Conservation (phyloP, 1,284 basidiomycete genomes). For the Phylloboletellus chloephorus region DNA sequence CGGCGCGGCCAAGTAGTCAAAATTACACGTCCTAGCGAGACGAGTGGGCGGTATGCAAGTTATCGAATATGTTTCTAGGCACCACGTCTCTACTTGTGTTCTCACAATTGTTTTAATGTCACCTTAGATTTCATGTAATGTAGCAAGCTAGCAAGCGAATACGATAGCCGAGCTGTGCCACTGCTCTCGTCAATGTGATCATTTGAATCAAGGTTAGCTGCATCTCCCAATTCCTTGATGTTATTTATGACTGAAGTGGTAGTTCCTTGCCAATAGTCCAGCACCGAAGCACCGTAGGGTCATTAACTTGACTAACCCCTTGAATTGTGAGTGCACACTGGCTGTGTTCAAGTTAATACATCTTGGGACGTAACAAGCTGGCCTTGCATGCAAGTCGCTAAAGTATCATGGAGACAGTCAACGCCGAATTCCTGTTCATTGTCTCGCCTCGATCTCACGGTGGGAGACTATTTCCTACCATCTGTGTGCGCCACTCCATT, state of each 20-base stretch:
- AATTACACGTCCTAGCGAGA: constrained; percentile 96
- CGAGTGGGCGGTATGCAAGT: constrained; percentile 90
- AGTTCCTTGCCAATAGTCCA: too few species aligned
- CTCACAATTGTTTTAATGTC: constrained; percentile 4
- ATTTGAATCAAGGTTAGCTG: neutral
- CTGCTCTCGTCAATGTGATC: neutral
- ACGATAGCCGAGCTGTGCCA: neutral
- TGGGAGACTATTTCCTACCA: too few species aligned
- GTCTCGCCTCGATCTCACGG: too few species aligned
- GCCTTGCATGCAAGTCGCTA: too few species aligned
- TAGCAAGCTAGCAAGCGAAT: constrained; percentile 10
- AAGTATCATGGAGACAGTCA: neutral
- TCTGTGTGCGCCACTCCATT: neutral
- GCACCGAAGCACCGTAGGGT: neutral
- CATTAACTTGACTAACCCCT: neutral
- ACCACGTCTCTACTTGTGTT: constrained; percentile 7
- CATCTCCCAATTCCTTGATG: neutral
- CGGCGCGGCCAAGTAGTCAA: constrained; percentile 96
- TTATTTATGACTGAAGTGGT: neutral
- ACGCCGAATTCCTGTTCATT: too few species aligned
- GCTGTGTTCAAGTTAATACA: neutral
- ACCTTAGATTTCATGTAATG: constrained; percentile 14
- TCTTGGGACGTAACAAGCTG: neutral
- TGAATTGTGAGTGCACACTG: constrained; percentile 4
- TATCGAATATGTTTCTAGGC: constrained; percentile 81